phyloP scores from a whole-genome alignment of 2,329 filamentous ascomycete species.

The Beauveria rudraprayagi region DNA sequence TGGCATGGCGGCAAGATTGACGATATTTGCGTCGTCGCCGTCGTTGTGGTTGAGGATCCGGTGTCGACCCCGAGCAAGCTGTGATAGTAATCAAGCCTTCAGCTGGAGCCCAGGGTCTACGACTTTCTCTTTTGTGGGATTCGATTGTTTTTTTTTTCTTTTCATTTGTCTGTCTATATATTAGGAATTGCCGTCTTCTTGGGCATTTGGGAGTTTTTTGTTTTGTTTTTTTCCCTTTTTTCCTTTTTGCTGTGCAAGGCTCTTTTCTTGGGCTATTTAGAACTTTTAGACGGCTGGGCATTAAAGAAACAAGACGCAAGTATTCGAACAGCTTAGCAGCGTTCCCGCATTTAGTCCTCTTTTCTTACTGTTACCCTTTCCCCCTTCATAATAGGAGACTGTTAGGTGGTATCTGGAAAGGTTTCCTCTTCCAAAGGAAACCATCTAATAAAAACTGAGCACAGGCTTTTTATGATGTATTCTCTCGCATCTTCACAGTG shows the following conservation, averaged over 20 bases:
- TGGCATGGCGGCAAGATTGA: conserved; percentile 93
- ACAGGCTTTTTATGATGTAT: too few relatives aligned
- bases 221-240: neutral
- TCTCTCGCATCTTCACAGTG: too few relatives aligned
- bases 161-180: neutral
- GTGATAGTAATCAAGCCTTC: conserved; percentile 13
- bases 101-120: neutral
- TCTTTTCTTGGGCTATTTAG: neutral
- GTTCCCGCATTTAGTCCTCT: neutral
- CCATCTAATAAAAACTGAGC: neutral
- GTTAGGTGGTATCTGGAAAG: neutral
- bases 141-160: neutral
- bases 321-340: neutral
- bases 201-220: neutral
- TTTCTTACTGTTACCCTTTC: neutral
- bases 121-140: neutral
- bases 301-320: conserved; percentile 1
- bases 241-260: too few relatives aligned
- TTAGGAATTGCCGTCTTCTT: neutral
- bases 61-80: conserved; percentile 25
- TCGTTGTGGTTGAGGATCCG: conserved; percentile 57
- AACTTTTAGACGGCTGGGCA: conserved; percentile 6
- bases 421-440: neutral
- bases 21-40: conserved; percentile 83
- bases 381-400: neutral